Evolutionary conservation across 805 yeast genomes (phyloP).

Genomic region (Starmerella khaoyaiensis): DNA sequence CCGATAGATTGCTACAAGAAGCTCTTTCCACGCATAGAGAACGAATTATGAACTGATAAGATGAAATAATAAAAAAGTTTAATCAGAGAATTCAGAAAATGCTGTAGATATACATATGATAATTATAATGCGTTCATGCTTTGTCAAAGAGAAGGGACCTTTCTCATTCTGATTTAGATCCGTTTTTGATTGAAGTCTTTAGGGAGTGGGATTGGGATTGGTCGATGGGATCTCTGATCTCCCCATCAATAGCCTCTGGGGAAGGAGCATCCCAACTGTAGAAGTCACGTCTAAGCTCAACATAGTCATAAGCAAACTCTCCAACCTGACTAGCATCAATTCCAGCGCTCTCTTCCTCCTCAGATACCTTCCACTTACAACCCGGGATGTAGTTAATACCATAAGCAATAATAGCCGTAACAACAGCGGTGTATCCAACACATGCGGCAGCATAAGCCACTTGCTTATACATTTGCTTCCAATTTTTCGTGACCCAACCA

Average conservation of each 20-base stretch:
- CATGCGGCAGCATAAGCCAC: constrained; percentile 69
- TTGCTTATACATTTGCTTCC: constrained; percentile 83
- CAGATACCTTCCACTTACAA: constrained; percentile 62
- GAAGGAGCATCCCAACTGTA: constrained; percentile 33
- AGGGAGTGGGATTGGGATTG: too few relatives aligned
- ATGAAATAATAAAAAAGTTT: too few relatives aligned
- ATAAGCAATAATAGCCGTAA: constrained; percentile 65
- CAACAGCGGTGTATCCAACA: constrained; percentile 58
- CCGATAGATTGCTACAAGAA: too few relatives aligned
- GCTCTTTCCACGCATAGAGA: too few relatives aligned
- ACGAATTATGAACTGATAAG: too few relatives aligned
- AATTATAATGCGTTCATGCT: neutral
- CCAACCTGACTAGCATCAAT: constrained; percentile 96
- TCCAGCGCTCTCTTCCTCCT: constrained; percentile 76
- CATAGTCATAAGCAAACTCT: constrained; percentile 97
- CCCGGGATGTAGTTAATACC: constrained; percentile 71
- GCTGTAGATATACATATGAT: too few relatives aligned
- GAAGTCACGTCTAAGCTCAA: constrained; percentile 86
- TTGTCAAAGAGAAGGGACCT: neutral
- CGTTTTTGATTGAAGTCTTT: neutral
- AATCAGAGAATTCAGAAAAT: too few relatives aligned
- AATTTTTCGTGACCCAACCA: constrained; percentile 86
- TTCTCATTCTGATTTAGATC: neutral
- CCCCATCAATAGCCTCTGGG: constrained; percentile 6
- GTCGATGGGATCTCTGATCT: too few relatives aligned